phyloP scores from a whole-genome alignment of 495 filamentous ascomycete species.

The Hypoxylon trugodes region DNA sequence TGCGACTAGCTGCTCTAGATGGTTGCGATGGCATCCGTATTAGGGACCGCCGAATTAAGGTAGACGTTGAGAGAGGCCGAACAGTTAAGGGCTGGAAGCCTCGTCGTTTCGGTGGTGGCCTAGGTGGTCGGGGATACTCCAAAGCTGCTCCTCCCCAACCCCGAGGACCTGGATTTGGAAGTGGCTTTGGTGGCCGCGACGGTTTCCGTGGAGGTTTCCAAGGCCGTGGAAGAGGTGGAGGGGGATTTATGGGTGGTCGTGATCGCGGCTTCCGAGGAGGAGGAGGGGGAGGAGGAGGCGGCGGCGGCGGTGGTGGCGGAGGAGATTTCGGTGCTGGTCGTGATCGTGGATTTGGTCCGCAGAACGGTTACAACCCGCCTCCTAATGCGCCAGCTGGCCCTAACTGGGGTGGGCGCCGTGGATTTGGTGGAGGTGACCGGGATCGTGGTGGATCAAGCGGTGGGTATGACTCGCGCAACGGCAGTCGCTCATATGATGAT shows the following conservation, averaged over 20 bases:
- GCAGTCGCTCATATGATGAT: conserved; percentile 69
- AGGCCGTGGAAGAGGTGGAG: conserved; percentile 68
- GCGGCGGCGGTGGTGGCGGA: conserved; percentile 65
- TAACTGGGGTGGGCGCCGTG: conserved; percentile 69
- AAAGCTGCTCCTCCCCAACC: conserved; percentile 81
- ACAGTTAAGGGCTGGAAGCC: conserved; percentile 96
- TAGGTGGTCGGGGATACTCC: conserved; percentile 93
- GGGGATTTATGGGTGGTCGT: conserved; percentile 62
- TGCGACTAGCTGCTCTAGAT: conserved; percentile 65
- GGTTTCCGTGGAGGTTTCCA: conserved; percentile 63
- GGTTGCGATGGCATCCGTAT: conserved; percentile 85
- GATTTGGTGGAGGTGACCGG: conserved; percentile 57
- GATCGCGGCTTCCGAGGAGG: conserved; percentile 61
- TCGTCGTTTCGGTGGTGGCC: conserved; percentile 87
- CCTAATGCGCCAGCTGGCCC: conserved; percentile 84
- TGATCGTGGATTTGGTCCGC: conserved; percentile 65
- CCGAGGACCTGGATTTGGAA: conserved; percentile 72
- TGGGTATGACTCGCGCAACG: conserved; percentile 67
- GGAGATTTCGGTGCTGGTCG: conserved; percentile 65
- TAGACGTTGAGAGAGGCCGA: conserved; percentile 95
- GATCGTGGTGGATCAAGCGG: conserved; percentile 56
- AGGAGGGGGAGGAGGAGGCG: conserved; percentile 63
- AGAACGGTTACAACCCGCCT: conserved; percentile 62
- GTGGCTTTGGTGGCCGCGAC: conserved; percentile 71
- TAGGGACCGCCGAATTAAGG: conserved; percentile 88